Evolutionary conservation across 148 eudicot species (phyloP), one percentile per base, ranked within the genome.

Genomic region (Simmondsia chinensis): DNA sequence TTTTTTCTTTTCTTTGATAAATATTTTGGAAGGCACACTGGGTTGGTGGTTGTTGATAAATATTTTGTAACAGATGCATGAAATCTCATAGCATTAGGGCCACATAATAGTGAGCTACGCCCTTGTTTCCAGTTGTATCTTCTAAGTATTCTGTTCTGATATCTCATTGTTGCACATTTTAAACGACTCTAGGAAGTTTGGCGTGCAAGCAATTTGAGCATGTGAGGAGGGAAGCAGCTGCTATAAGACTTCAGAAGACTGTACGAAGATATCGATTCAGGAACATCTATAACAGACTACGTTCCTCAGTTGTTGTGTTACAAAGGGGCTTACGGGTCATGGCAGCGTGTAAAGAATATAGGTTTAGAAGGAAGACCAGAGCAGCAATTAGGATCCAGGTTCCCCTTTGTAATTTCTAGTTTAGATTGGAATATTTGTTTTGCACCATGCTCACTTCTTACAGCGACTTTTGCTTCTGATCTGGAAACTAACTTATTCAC

Each of bases 341-440:
- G 91, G 74, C 69, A 46, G 87, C 96, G 56, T 80, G 71, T 56
- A 82, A 77, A 33, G 75, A 47, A 48, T 68, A 66, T 42, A 76
- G 74, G 41, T 62, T 51, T 49, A 73, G 66, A 71, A 86, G 70
- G 71, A 71, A 64, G 61, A 75, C 65, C 50, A 82, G 77, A 71
- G 96, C 89, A 42, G 87, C 91, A 39, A 71, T 51, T 31, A 27
- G 57, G 43, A 72, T 93, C 53, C 83, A 93, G 96, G 99, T 93
- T 46, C 41, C 30, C 60, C 13, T 32, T 35, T 48, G 23, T 36
- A 29, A 32, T 43, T 39, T 42, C 17, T 57, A 8, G 24, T 33
- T 20, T 17, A 48, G 6, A 43, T 67, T 22, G 24, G 28, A 31
- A 30, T 17, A 41, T 48, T 22, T 40, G 25, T 18, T 50, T 48